Percentiles rank a stretch among this genome's conserved stretches.
These are phyloP conservation scores for Sphagnum tenellum DNA, from an alignment of 225 moss, liverwort and hornwort species.

Conservation along the genomic window DNA sequence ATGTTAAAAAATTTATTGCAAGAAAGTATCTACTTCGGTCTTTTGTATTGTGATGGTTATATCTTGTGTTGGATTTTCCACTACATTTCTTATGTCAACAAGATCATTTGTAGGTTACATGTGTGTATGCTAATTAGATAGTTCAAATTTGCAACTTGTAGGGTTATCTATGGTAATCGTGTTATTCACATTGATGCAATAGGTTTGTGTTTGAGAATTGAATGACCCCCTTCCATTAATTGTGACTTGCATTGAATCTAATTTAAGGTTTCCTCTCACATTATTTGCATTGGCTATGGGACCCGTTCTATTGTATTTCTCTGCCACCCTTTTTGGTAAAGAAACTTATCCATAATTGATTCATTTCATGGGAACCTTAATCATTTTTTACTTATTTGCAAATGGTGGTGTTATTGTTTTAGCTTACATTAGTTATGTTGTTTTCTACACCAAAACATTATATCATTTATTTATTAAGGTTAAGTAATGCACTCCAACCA, in stretches of 20 bases:
- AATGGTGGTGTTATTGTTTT: conserved; percentile 62
- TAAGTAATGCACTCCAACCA: conserved; percentile 23
- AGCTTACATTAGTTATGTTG: conserved; percentile 39
- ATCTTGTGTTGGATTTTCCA: no score
- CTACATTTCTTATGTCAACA: no score
- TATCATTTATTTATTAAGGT: conserved; percentile 56
- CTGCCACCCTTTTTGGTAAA: conserved; percentile 53
- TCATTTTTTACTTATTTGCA: conserved; percentile 77
- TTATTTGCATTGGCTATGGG: conserved; percentile 57
- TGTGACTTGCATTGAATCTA: conserved; percentile 63
- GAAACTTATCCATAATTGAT: conserved; percentile 61
- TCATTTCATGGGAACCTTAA: conserved; percentile 79
- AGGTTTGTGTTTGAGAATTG: conserved; percentile 89
- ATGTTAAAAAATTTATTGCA: no score
- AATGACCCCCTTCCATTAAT: conserved; percentile 64
- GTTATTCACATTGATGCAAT: conserved; percentile 80
- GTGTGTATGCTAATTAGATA: no score
- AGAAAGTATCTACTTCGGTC: no score
- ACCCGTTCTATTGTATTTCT: conserved; percentile 63
- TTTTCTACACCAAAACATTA: conserved; percentile 47
- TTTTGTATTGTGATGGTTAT: no score
- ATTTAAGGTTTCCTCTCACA: conserved; percentile 62
- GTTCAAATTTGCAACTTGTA: conserved; percentile 45
- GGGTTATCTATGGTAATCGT: conserved; percentile 66
- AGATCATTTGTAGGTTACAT: no score